phyloP scores from a whole-genome alignment of 2,329 filamentous ascomycete genomes.

The Xylariaceae sp. region DNA sequence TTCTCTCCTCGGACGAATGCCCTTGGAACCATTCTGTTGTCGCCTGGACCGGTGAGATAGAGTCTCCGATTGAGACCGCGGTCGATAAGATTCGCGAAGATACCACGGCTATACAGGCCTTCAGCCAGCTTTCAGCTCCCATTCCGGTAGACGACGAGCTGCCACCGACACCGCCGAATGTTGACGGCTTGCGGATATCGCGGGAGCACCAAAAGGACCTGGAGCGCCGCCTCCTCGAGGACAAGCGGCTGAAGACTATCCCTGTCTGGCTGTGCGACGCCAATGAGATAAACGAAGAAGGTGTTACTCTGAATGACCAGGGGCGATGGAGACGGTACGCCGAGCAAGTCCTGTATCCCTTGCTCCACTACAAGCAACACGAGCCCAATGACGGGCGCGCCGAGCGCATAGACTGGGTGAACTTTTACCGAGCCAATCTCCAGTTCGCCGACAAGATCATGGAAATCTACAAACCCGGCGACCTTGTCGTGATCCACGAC shows the following conservation, averaged over 20 bases:
- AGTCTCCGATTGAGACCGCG: slow-evolving; percentile 43
- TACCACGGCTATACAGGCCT: slow-evolving; percentile 46
- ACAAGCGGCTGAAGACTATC: slow-evolving; percentile 70
- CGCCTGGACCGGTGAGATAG: slow-evolving; percentile 90
- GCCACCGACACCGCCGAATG: slow-evolving; percentile 51
- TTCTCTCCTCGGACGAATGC: slow-evolving; percentile 76
- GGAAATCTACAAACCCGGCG: slow-evolving; percentile 84
- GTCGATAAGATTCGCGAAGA: slow-evolving; percentile 43
- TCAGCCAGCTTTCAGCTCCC: slow-evolving; percentile 74
- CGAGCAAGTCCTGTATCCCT: slow-evolving; percentile 83
- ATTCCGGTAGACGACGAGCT: slow-evolving; percentile 63
- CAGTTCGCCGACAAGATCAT: slow-evolving; percentile 86
- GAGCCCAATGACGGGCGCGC: slow-evolving; percentile 80
- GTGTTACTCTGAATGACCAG: slow-evolving; percentile 75
- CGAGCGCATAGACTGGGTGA: slow-evolving; percentile 79
- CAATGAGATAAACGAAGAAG: slow-evolving; percentile 58
- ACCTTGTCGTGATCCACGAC: slow-evolving; percentile 89
- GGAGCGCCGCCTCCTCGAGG: slow-evolving; percentile 66
- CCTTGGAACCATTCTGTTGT: slow-evolving; percentile 91
- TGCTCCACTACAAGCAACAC: slow-evolving; percentile 95
- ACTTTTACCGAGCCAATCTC: slow-evolving; percentile 90
- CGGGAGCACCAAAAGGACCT: slow-evolving; percentile 65
- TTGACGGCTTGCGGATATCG: slow-evolving; percentile 66
- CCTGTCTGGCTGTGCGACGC: slow-evolving; percentile 89
- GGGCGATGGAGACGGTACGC: slow-evolving; percentile 83